Evolutionary conservation across 1,139 yeast species (phyloP).

Genomic region (Zhuliangozyma parablackwelliae): DNA sequence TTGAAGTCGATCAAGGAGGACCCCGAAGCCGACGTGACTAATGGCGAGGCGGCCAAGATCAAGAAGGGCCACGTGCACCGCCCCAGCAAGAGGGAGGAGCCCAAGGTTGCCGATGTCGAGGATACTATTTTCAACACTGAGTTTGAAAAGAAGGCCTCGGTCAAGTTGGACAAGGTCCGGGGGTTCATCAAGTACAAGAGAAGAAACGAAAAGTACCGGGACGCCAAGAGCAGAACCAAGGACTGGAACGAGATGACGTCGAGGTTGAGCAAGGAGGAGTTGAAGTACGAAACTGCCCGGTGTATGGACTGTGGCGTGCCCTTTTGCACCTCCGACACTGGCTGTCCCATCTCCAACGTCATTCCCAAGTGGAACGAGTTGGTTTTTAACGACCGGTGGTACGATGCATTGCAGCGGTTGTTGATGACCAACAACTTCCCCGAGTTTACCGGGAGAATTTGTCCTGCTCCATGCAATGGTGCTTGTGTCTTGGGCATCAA

Average conservation of each 20-base stretch:
- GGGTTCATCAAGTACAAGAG: constrained; percentile 95
- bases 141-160: constrained; percentile 58
- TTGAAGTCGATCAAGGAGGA: constrained; percentile 70
- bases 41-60: constrained; percentile 69
- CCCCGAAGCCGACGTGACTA: constrained; percentile 82
- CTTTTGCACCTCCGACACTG: constrained; percentile 96
- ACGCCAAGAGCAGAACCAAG: constrained; percentile 66
- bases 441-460: constrained; percentile 95
- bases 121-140: constrained; percentile 74
- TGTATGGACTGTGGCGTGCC: constrained; percentile 99
- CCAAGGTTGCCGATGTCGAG: constrained; percentile 83
- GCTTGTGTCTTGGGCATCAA: constrained; percentile 95
- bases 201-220: constrained; percentile 82
- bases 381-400: constrained; percentile 94
- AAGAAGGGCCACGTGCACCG: constrained; percentile 42
- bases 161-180: constrained; percentile 71
- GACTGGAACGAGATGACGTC: constrained; percentile 93
- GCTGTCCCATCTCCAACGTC: constrained; percentile 95
- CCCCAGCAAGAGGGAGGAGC: constrained; percentile 51
- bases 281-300: constrained; percentile 91
- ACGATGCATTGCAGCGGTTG: constrained; percentile 85
- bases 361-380: constrained; percentile 98
- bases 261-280: constrained; percentile 79
- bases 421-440: constrained; percentile 98
- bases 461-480: constrained; percentile 99